phyloP scores from a whole-genome alignment of 495 filamentous ascomycete species.

The Usnea hakonensis region DNA sequence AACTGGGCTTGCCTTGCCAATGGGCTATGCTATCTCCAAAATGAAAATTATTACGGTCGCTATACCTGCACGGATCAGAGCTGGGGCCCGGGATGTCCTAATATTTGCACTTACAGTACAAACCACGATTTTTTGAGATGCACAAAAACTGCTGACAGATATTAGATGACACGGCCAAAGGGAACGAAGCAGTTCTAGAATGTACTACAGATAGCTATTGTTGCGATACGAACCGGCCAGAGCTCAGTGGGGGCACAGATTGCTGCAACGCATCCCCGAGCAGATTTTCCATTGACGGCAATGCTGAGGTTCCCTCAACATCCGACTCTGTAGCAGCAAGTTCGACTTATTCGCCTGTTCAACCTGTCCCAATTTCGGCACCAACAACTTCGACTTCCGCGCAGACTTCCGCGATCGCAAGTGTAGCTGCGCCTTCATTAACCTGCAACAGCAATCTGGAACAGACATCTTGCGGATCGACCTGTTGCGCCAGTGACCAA shows the following conservation, averaged over 20 bases:
- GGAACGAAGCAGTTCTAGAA: constrained; percentile 19
- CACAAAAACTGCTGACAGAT: not conserved
- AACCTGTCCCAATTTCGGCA: not conserved
- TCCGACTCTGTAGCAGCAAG: not conserved
- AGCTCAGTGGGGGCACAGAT: not conserved
- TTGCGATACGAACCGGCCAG: constrained; percentile 19
- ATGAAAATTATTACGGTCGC: constrained; percentile 19
- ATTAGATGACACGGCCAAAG: constrained; percentile 11
- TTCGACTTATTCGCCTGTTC: not conserved
- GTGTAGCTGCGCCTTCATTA: not conserved
- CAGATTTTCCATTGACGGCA: constrained; percentile 7
- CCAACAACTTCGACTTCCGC: constrained; percentile 1
- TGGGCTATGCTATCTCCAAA: constrained; percentile 20
- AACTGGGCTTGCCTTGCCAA: constrained; percentile 20
- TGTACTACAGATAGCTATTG: constrained; percentile 16
- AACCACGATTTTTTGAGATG: not conserved
- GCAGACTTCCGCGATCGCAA: not conserved
- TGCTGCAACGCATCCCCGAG: constrained; percentile 11
- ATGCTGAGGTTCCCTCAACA: not conserved
- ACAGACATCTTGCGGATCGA: not conserved
- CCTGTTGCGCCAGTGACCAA: not conserved
- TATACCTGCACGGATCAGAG: constrained; percentile 23
- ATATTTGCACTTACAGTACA: constrained; percentile 19
- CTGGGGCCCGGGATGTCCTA: constrained; percentile 19
- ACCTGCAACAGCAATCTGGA: not conserved